phyloP scores from a whole-genome alignment of 108 stramenopile species.

The Discostella pseudostelligera region DNA sequence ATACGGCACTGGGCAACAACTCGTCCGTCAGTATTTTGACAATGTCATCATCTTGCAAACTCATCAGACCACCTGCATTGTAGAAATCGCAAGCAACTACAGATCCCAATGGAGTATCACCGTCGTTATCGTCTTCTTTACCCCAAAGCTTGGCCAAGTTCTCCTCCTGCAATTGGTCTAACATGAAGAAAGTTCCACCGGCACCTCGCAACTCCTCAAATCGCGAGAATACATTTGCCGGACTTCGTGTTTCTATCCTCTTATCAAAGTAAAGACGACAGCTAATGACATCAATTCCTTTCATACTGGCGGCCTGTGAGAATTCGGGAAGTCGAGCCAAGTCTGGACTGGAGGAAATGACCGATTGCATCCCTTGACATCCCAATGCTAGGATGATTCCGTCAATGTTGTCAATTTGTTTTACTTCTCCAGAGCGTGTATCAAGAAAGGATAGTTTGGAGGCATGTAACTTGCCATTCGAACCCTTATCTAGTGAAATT shows the following conservation, averaged over 20 bases:
- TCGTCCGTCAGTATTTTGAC: constrained; percentile 75
- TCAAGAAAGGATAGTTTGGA: constrained; percentile 36
- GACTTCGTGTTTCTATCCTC: constrained; percentile 74
- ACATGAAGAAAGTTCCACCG: constrained; percentile 94
- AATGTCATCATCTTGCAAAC: constrained; percentile 80
- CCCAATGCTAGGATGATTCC: constrained; percentile 79
- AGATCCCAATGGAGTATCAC: constrained; percentile 51
- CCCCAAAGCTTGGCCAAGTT: constrained; percentile 73
- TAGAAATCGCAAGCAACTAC: constrained; percentile 93
- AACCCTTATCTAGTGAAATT: constrained; percentile 41
- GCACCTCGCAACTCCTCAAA: constrained; percentile 84
- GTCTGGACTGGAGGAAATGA: constrained; percentile 71
- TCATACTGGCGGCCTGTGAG: constrained; percentile 68
- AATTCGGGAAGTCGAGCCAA: constrained; percentile 67
- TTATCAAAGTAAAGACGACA: constrained; percentile 82
- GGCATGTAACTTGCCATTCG: constrained; percentile 33
- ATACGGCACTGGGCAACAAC: constrained; percentile 75
- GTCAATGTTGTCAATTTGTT: constrained; percentile 64
- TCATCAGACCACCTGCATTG: constrained; percentile 85
- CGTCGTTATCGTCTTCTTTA: constrained; percentile 22
- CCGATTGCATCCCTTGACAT: constrained; percentile 85
- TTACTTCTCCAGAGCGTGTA: constrained; percentile 44
- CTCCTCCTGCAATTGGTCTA: constrained; percentile 86
- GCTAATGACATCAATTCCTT: constrained; percentile 89
- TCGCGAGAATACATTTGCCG: constrained; percentile 92